These are phyloP conservation scores for Fusarium globosum DNA, from an alignment of 2,329 filamentous ascomycete species.

Conservation along the genomic window DNA sequence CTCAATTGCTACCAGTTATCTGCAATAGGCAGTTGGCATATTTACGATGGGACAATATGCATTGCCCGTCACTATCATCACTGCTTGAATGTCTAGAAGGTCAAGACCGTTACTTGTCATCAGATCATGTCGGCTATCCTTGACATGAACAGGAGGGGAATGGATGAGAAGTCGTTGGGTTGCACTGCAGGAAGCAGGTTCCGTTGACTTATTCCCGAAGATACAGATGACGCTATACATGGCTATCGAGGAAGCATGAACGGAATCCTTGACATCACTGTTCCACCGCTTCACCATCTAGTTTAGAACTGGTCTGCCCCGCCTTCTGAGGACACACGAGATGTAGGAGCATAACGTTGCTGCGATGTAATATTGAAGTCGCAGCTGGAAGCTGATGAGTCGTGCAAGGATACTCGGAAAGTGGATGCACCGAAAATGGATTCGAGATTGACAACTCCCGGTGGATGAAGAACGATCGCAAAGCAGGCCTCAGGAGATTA, in stretches of 20 bases:
- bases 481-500: neutral
- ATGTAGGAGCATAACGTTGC: constrained; percentile 13
- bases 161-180: neutral
- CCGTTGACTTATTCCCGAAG: neutral
- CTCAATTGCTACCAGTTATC: neutral
- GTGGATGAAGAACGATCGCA: neutral
- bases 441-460: neutral
- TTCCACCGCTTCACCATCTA: constrained; percentile 13
- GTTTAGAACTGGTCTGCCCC: constrained; percentile 5
- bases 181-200: neutral
- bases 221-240: constrained; percentile 7
- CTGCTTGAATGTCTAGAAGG: neutral
- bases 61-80: neutral
- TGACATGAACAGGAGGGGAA: neutral
- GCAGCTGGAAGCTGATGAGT: neutral
- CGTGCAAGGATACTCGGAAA: neutral
- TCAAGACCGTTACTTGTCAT: neutral
- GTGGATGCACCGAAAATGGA: constrained; percentile 13
- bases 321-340: constrained; percentile 10
- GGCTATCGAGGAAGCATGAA: constrained; percentile 1
- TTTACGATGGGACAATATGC: neutral
- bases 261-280: neutral
- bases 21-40: neutral
- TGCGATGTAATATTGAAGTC: neutral
- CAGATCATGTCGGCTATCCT: constrained; percentile 1